These are phyloP conservation scores for Letharia lupina DNA, from an alignment of 495 filamentous ascomycete species.

Conservation along the genomic window DNA sequence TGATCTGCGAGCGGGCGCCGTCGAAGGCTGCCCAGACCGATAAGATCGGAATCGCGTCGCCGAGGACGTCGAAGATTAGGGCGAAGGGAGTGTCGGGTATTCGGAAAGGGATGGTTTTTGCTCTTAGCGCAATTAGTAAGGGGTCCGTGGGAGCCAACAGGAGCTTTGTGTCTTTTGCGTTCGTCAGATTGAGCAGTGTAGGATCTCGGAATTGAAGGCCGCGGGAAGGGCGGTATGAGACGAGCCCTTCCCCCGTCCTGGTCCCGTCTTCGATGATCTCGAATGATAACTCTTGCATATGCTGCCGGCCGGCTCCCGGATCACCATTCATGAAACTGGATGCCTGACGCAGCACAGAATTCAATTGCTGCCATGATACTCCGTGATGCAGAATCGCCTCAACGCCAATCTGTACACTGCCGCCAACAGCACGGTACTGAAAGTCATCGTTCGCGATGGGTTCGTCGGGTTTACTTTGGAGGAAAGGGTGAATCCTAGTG, in stretches of 20 bases:
- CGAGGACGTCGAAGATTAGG: not conserved
- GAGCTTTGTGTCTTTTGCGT: not conserved
- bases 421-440: not conserved
- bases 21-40: constrained; percentile 1
- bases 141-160: not conserved
- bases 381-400: not conserved
- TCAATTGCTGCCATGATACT: not conserved
- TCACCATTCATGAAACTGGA: not conserved
- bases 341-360: not conserved
- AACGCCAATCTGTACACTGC: not conserved
- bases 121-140: not conserved
- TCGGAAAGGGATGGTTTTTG: not conserved
- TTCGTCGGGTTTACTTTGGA: not conserved
- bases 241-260: not conserved
- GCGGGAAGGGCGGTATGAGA: not conserved
- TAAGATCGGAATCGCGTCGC: not conserved
- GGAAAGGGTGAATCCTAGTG: not conserved
- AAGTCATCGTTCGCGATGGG: not conserved
- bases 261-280: not conserved
- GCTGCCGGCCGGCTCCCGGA: not conserved
- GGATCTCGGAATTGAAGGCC: not conserved
- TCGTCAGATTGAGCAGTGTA: not conserved
- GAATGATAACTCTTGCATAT: constrained; percentile 1
- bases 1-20: not conserved
- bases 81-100: not conserved